Evolutionary conservation across 2,329 filamentous ascomycete genomes (phyloP), one percentile per base, ranked within the genome.

Genomic region (Sporothrix inflata): DNA sequence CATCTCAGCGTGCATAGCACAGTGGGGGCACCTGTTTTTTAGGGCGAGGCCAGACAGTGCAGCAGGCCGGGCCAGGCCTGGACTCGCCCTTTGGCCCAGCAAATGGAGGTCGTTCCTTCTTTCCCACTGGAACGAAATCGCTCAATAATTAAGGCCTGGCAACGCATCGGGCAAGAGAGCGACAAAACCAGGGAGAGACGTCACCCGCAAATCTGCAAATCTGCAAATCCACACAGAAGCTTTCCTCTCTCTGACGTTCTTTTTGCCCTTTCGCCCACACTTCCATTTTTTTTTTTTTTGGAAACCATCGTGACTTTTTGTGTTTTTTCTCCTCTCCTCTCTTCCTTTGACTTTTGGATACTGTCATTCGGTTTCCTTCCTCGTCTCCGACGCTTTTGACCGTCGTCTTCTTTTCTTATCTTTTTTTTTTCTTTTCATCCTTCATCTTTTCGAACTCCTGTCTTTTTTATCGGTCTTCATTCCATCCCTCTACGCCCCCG

Each of bases 81-180:
- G 40, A 40, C 60, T 65, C 60, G 40, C n/a, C 30, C 40, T 12
- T 63, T 45, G n/a, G n/a, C n/a, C 45, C 19, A 21, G 4, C 47
- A 49, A 55, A 14, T 4, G 21, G 51, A 24, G n/a, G 38, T 63
- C 38, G 40, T 12, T 42, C 34, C 19, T 40, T 6, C 40, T 21
- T 34, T 40, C 53, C 57, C 71, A 45, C 66, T 71, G 63, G 63
- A 63, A 65, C 66, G 69, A 61, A 51, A 55, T 74, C 55, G 69
- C 69, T 73, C 65, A 60, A 27, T 53, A 57, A 60, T n/a, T 53
- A 57, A 47, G 27, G 8, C 38, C 55, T 60, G 27, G 55, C 47
- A 61, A 60, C 69, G 68, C 68, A 60, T 70, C 53, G 40, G 68
- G 68, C 53, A 70, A 30, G 57, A 40, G 69, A 34, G 53, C 53